Evolutionary conservation across 306 rosid species (phyloP).

Genomic region (Sicyos baderoa): DNA sequence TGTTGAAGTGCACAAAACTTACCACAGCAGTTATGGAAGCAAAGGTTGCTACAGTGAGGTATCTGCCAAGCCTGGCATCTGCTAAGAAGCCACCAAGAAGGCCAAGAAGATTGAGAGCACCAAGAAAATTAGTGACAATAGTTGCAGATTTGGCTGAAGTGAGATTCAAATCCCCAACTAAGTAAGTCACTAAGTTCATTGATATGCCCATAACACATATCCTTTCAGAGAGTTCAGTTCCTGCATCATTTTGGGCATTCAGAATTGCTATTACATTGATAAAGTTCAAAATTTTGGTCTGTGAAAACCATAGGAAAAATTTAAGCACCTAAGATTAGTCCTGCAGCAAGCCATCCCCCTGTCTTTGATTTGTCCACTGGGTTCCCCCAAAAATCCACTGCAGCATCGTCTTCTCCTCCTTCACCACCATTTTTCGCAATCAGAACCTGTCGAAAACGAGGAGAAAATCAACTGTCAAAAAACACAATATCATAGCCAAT

Average conservation of each 20-base stretch:
- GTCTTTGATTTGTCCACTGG: slow-evolving; percentile 59
- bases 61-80: slow-evolving; percentile 82
- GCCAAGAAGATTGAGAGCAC: slow-evolving; percentile 84
- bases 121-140: slow-evolving; percentile 77
- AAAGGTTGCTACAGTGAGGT: slow-evolving; percentile 47
- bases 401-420: slow-evolving; percentile 32
- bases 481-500: neutral
- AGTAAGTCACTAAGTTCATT: slow-evolving; percentile 86
- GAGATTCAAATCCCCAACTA: slow-evolving; percentile 58
- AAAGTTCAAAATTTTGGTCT: neutral
- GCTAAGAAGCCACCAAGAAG: slow-evolving; percentile 86
- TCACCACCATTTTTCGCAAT: slow-evolving; percentile 35
- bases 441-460: slow-evolving; percentile 44
- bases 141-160: slow-evolving; percentile 73
- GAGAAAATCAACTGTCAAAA: neutral
- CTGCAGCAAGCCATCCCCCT: slow-evolving; percentile 90
- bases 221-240: slow-evolving; percentile 81
- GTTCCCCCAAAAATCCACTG: slow-evolving; percentile 56
- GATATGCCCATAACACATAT: slow-evolving; percentile 77
- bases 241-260: slow-evolving; percentile 35
- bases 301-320: neutral
- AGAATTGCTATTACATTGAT: neutral
- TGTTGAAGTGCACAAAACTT: slow-evolving; percentile 20
- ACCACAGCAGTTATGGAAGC: slow-evolving; percentile 58
- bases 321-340: slow-evolving; percentile 69